Evolutionary conservation across 495 filamentous ascomycete genomes (phyloP).

Genomic region (Neurospora discreta): DNA sequence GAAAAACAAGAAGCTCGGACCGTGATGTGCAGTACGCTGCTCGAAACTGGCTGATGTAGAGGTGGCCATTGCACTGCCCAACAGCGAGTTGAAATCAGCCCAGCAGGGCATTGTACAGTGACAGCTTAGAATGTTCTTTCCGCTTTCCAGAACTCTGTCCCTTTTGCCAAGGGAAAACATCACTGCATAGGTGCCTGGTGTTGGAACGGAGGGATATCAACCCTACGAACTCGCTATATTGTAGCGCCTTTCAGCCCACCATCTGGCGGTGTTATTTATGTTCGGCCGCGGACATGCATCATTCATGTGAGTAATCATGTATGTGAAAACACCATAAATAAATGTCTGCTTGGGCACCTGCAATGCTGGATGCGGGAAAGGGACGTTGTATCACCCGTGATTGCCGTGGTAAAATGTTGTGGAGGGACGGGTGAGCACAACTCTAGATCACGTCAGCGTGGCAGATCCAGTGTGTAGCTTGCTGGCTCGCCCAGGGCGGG

Average conservation of each 20-base stretch:
- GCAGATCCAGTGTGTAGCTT: background rate
- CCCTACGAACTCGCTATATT: background rate
- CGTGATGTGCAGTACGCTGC: background rate
- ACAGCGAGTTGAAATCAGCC: background rate
- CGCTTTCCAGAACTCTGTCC: background rate
- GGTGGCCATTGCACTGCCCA: background rate
- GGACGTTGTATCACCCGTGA: background rate
- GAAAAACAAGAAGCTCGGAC: background rate
- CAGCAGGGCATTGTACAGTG: background rate
- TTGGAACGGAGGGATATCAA: background rate
- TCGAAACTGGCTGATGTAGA: background rate
- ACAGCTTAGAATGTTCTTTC: background rate
- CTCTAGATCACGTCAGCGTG: background rate
- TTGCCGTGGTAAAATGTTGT: background rate
- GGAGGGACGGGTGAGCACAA: background rate
- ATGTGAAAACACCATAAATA: background rate
- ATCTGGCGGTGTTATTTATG: background rate
- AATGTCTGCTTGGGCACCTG: background rate
- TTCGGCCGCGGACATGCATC: background rate
- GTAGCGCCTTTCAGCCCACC: background rate
- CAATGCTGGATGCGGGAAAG: background rate
- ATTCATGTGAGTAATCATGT: background rate
- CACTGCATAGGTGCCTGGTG: background rate
- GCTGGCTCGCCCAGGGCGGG: background rate
- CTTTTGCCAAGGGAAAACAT: background rate